Percentiles rank a stretch among this genome's conserved stretches.
These are phyloP conservation scores for Leccinum fuscescens DNA, from an alignment of 1,284 basidiomycete species.

Conservation along the genomic window DNA sequence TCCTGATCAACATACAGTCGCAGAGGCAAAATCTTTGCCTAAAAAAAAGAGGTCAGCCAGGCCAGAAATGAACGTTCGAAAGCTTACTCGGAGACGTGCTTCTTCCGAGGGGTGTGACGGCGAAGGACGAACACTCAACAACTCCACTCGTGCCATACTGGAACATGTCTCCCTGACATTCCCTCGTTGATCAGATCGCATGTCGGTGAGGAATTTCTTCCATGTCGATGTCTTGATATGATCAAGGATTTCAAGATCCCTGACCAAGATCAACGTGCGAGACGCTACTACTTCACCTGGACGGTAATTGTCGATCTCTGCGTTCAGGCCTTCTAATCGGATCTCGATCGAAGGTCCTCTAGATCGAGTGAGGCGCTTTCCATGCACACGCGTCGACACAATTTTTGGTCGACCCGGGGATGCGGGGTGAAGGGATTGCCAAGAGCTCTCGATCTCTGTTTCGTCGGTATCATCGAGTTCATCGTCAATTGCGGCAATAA, in stretches of 20 bases:
- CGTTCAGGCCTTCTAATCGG: conserved; percentile 61
- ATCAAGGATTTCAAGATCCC: conserved; percentile 87
- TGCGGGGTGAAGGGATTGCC: conserved; percentile 71
- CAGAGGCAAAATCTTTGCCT: conserved; percentile 89
- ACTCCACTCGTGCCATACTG: conserved; percentile 88
- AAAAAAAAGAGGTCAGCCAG: not conserved
- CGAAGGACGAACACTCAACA: conserved; percentile 72
- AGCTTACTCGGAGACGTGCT: conserved; percentile 73
- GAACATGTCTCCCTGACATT: conserved; percentile 87
- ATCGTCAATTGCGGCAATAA: conserved; percentile 89
- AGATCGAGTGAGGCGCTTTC: conserved; percentile 72
- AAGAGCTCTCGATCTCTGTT: conserved; percentile 79
- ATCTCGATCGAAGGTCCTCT: conserved; percentile 85
- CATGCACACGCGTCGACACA: conserved; percentile 47
- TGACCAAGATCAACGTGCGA: conserved; percentile 63
- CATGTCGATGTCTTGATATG: conserved; percentile 98
- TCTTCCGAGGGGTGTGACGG: conserved; percentile 71
- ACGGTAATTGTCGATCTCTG: conserved; percentile 67
- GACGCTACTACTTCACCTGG: conserved; percentile 60
- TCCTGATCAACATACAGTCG: conserved; percentile 97
- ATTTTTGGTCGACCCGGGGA: conserved; percentile 38
- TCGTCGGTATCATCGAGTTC: conserved; percentile 79
- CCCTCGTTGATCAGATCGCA: conserved; percentile 79
- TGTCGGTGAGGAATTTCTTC: conserved; percentile 91
- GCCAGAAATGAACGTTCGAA: not conserved